Percentiles rank a stretch among this genome's conserved stretches.
These are phyloP conservation scores for Neurospora discreta DNA, from an alignment of 495 filamentous ascomycete genomes.

Conservation along the genomic window DNA sequence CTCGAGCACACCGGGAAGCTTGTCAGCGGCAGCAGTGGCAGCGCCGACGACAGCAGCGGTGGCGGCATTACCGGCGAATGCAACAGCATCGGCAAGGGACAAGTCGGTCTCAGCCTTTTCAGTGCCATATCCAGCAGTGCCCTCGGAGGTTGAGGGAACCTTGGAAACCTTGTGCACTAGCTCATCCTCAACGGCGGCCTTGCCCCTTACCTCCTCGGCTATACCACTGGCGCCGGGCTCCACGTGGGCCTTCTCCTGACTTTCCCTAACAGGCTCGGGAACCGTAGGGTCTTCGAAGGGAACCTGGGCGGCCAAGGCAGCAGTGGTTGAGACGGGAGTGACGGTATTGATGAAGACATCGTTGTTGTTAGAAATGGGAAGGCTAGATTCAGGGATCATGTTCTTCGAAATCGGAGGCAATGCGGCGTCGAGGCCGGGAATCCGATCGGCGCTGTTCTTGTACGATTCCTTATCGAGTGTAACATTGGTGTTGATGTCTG, in stretches of 20 bases:
- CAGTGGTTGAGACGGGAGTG: conserved; percentile 59
- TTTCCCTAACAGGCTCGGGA: conserved; percentile 56
- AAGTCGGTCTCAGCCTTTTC: conserved; percentile 35
- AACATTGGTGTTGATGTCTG: conserved; percentile 47
- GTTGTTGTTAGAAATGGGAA: conserved; percentile 48
- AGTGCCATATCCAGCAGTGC: conserved; percentile 34
- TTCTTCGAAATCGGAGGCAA: conserved; percentile 52
- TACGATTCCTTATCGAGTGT: conserved; percentile 77
- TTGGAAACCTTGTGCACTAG: conserved; percentile 47
- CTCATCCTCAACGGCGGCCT: conserved; percentile 50
- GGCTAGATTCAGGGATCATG: conserved; percentile 78
- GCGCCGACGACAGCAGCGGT: conserved; percentile 30
- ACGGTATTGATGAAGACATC: conserved; percentile 57
- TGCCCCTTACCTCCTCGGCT: conserved; percentile 46
- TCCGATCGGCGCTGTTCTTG: conserved; percentile 52
- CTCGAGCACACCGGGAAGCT: conserved; percentile 3
- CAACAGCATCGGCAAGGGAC: conserved; percentile 29
- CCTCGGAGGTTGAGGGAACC: conserved; percentile 46
- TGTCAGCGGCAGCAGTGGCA: conserved; percentile 21
- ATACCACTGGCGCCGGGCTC: conserved; percentile 50
- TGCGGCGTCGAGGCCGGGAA: conserved; percentile 42
- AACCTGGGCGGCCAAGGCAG: conserved; percentile 44
- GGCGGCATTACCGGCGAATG: conserved; percentile 26
- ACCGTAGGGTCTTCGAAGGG: conserved; percentile 61
- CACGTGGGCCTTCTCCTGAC: conserved; percentile 47